Conservation (phyloP, 257 asterid species). For the Scutellaria barbata region DNA sequence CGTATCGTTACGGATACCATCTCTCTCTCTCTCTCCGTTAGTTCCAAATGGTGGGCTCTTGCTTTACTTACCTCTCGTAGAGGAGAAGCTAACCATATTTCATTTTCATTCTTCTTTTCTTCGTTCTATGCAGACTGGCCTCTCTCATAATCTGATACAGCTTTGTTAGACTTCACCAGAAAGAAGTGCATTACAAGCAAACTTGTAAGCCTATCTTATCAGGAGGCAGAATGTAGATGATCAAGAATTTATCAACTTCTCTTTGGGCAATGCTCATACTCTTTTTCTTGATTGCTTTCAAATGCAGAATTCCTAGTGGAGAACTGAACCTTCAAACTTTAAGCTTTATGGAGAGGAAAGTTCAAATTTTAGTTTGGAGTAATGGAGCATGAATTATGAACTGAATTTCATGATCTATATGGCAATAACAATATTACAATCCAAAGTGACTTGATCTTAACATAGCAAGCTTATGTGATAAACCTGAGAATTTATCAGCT, state of each 20-base stretch:
- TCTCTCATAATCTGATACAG: slow-evolving; percentile 1
- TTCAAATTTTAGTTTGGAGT: no score
- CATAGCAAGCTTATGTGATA: not conserved
- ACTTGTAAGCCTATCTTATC: not conserved
- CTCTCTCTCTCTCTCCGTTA: slow-evolving; percentile 41
- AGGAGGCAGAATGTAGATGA: not conserved
- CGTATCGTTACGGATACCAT: not conserved
- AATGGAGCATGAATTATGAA: no score
- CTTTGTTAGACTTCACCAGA: slow-evolving; percentile 40
- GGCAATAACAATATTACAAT: not conserved
- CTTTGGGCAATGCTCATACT: not conserved
- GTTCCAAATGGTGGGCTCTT: slow-evolving; percentile 53
- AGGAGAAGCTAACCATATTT: slow-evolving; percentile 51
- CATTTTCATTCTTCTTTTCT: slow-evolving; percentile 18
- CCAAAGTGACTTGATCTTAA: not conserved
- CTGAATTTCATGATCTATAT: no score
- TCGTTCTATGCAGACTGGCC: not conserved
- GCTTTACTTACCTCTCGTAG: slow-evolving; percentile 51
- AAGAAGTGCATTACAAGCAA: slow-evolving; percentile 49
- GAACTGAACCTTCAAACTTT: no score
- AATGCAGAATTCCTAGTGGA: slow-evolving; percentile 4
- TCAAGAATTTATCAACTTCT: not conserved
- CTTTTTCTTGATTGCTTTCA: slow-evolving; percentile 25
- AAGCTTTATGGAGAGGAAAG: no score
- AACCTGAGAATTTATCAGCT: not conserved